phyloP scores from a whole-genome alignment of 2,329 filamentous ascomycete genomes.

The Eutypella sp. region DNA sequence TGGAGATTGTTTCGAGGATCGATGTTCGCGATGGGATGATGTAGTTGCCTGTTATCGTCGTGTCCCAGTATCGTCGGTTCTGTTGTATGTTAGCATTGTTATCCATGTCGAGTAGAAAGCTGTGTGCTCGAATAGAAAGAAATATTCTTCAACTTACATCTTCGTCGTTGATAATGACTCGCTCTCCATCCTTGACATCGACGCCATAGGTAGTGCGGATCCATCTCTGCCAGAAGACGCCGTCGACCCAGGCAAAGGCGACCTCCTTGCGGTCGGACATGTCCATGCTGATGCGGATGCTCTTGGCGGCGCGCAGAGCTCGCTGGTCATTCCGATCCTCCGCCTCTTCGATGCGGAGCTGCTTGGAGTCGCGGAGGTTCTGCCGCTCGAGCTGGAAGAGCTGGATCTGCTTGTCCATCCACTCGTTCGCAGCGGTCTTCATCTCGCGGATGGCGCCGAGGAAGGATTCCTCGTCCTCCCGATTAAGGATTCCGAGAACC shows the following conservation, averaged over 20 bases:
- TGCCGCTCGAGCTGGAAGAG: constrained; percentile 90
- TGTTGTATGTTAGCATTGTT: constrained; percentile 42
- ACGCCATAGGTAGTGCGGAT: constrained; percentile 92
- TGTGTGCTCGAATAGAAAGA: constrained; percentile 1
- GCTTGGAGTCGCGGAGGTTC: constrained; percentile 89
- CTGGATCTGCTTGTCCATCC: constrained; percentile 95
- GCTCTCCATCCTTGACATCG: constrained; percentile 79
- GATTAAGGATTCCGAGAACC: constrained; percentile 83
- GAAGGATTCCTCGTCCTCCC: constrained; percentile 76
- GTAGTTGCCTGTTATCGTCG: constrained; percentile 78
- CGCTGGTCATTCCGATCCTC: constrained; percentile 89
- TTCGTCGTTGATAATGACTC: constrained; percentile 95
- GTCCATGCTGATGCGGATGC: constrained; percentile 86
- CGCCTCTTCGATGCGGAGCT: constrained; percentile 91
- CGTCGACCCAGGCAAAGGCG: constrained; percentile 94
- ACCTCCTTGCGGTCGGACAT: constrained; percentile 84
- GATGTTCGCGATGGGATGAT: constrained; percentile 87
- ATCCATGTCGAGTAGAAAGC: too few relatives aligned
- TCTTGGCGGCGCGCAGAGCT: constrained; percentile 80
- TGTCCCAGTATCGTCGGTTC: constrained; percentile 95
- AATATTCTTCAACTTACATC: constrained; percentile 60
- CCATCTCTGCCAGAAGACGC: constrained; percentile 96
- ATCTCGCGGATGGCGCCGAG: constrained; percentile 76
- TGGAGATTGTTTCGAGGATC: constrained; percentile 80
- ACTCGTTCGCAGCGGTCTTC: constrained; percentile 92